phyloP scores from a whole-genome alignment of 495 filamentous ascomycete species.

The Neurospora discreta region DNA sequence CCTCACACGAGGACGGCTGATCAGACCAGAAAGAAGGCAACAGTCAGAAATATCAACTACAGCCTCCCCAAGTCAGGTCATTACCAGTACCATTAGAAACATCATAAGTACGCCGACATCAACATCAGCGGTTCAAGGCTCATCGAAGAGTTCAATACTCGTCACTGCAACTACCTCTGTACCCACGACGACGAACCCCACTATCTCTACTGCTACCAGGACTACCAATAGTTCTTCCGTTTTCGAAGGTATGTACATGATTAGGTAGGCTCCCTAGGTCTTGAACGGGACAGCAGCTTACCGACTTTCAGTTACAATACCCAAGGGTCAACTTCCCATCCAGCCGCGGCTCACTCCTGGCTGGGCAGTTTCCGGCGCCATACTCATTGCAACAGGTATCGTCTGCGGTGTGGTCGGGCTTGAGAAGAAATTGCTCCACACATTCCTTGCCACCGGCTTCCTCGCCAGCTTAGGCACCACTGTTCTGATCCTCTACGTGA shows the following conservation, averaged over 20 bases:
- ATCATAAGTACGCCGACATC: neutral
- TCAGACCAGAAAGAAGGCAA: conserved; percentile 5
- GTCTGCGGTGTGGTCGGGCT: conserved; percentile 70
- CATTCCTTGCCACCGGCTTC: conserved; percentile 70
- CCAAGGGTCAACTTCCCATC: conserved; percentile 51
- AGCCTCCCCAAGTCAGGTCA: neutral
- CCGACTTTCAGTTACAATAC: conserved; percentile 22
- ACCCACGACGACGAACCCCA: neutral
- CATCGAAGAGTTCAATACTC: neutral
- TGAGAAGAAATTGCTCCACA: conserved; percentile 71
- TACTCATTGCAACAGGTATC: conserved; percentile 59
- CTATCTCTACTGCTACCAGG: neutral
- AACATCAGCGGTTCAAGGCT: neutral
- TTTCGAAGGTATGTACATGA: neutral
- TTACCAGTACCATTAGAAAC: neutral
- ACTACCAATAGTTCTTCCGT: neutral
- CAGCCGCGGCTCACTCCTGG: conserved; percentile 67
- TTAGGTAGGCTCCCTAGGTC: neutral
- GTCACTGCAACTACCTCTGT: neutral
- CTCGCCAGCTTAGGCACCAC: conserved; percentile 62
- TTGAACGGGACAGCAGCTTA: neutral
- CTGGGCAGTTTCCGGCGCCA: conserved; percentile 63
- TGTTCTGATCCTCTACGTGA: conserved; percentile 83
- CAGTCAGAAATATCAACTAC: conserved; percentile 11
- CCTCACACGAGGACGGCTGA: conserved; percentile 5